phyloP scores from a whole-genome alignment of 805 yeast genomes.

The Trichomonascus vanleenenianus region DNA sequence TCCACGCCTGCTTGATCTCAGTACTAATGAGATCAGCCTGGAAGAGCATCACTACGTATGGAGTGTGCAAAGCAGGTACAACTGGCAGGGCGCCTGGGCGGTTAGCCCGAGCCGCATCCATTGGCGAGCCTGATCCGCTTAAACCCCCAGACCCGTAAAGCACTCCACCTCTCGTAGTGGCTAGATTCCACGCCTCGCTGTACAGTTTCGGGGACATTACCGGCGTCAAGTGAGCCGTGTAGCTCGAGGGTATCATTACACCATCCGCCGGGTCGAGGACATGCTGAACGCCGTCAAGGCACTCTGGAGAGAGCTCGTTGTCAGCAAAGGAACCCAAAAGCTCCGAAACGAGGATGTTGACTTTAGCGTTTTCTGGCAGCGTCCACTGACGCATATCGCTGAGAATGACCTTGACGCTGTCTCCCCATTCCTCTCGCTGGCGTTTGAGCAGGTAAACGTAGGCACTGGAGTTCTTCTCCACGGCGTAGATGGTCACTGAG shows the following conservation, averaged over 20 bases:
- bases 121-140: constrained; percentile 3
- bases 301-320: constrained; percentile 84
- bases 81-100: background rate
- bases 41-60: constrained; percentile 38
- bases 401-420: constrained; percentile 41
- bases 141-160: constrained; percentile 2
- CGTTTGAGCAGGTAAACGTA: constrained; percentile 39
- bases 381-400: constrained; percentile 54
- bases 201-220: constrained; percentile 50
- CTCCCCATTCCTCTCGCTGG: constrained; percentile 46
- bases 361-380: constrained; percentile 26
- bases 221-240: constrained; percentile 59
- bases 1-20: constrained; percentile 49
- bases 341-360: constrained; percentile 68
- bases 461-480: constrained; percentile 69
- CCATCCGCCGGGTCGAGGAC: constrained; percentile 37
- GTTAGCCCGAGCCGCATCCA: background rate
- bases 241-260: constrained; percentile 53
- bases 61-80: constrained; percentile 24
- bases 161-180: background rate
- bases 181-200: constrained; percentile 17
- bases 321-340: constrained; percentile 88
- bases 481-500: constrained; percentile 39
- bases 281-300: constrained; percentile 41
- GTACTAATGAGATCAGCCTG: constrained; percentile 37